Evolutionary conservation across 2,329 filamentous ascomycete species (phyloP).

Genomic region (Elsinoe batatas): DNA sequence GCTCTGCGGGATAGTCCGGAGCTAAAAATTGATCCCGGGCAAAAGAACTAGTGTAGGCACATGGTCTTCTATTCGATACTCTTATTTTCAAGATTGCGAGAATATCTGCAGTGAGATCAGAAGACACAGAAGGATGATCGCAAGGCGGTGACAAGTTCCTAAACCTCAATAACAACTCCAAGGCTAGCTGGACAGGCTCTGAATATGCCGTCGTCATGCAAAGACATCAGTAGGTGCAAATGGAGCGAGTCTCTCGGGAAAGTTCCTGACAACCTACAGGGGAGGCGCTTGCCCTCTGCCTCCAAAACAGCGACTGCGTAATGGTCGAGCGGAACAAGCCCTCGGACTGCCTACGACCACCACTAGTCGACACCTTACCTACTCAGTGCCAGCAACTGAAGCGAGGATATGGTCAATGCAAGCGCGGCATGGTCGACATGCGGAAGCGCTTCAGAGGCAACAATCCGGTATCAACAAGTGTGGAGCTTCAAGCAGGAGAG

Average conservation of each 20-base stretch:
- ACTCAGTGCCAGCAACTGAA: constrained; percentile 85
- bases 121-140: neutral
- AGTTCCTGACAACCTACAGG: constrained; percentile 43
- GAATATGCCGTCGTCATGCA: constrained; percentile 85
- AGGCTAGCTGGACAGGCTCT: neutral
- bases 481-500: constrained; percentile 48
- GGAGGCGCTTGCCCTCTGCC: constrained; percentile 83
- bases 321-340: constrained; percentile 83
- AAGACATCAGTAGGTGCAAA: constrained; percentile 71
- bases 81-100: no score
- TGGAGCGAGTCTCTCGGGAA: constrained; percentile 10
- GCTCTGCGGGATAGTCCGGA: constrained; percentile 9
- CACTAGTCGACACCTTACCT: constrained; percentile 72
- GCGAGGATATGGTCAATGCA: constrained; percentile 89
- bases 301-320: constrained; percentile 93
- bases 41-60: neutral
- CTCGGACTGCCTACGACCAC: constrained; percentile 76
- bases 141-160: neutral
- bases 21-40: neutral
- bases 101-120: no score
- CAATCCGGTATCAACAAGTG: constrained; percentile 64
- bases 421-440: constrained; percentile 96
- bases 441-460: constrained; percentile 96
- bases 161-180: neutral
- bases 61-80: neutral